These are phyloP conservation scores for Moniliella sp. DNA, from an alignment of 1,284 basidiomycete species.

Conservation along the genomic window DNA sequence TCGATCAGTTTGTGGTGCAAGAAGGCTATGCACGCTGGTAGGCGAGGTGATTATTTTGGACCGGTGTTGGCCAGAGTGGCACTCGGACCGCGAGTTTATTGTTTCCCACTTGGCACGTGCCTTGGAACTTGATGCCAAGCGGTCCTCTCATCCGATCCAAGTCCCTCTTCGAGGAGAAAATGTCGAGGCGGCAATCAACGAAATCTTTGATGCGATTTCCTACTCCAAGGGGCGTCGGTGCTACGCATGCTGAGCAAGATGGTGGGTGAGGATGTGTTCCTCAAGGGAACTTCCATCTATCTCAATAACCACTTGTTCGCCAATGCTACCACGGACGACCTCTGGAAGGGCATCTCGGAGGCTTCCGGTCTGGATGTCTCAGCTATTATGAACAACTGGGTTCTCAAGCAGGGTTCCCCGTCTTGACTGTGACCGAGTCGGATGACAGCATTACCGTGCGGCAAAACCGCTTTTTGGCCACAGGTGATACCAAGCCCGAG, in stretches of 20 bases:
- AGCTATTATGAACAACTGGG: constrained; percentile 76
- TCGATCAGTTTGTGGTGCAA: constrained; percentile 38
- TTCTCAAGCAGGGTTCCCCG: constrained; percentile 54
- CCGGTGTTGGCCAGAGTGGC: constrained; percentile 40
- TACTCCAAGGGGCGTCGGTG: constrained; percentile 43
- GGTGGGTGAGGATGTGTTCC: constrained; percentile 58
- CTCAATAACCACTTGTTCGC: constrained; percentile 62
- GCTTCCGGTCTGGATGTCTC: constrained; percentile 58
- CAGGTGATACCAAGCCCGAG: constrained; percentile 45
- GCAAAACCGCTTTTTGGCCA: constrained; percentile 80
- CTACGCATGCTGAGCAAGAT: constrained; percentile 64
- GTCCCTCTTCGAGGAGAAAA: constrained; percentile 41
- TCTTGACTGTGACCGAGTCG: constrained; percentile 60
- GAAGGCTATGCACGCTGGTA: constrained; percentile 54
- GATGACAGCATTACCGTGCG: constrained; percentile 38
- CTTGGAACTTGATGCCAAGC: constrained; percentile 60
- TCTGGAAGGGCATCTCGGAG: constrained; percentile 68
- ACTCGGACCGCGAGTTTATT: constrained; percentile 40
- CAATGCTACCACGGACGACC: constrained; percentile 64
- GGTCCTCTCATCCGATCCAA: constrained; percentile 84
- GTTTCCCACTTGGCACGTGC: constrained; percentile 42
- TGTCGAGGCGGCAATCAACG: constrained; percentile 28
- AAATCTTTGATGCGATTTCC: constrained; percentile 29
- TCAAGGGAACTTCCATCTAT: constrained; percentile 49
- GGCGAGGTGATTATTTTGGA: constrained; percentile 63